These are phyloP conservation scores for Eucalyptus pumila DNA, from an alignment of 345 rosid species.

Conservation along the genomic window DNA sequence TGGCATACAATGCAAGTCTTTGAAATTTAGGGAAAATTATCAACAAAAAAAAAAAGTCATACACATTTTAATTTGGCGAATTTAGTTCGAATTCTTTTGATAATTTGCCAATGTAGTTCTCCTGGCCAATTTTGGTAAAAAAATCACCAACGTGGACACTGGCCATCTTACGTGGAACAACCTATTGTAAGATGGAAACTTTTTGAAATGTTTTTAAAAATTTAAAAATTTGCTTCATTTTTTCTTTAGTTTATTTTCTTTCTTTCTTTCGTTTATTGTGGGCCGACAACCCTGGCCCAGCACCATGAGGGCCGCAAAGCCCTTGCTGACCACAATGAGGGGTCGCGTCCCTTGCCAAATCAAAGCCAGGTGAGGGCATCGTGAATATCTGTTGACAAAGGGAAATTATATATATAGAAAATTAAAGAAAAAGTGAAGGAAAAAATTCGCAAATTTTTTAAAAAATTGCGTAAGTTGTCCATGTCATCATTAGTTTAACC, in stretches of 20 bases:
- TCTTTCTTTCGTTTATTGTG: too few species aligned
- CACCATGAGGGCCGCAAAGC: neutral
- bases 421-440: neutral
- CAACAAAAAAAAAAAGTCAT: neutral
- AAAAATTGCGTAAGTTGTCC: neutral
- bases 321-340: neutral
- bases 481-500: neutral
- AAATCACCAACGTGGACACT: accelerated
- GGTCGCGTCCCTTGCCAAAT: accelerated
- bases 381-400: accelerated
- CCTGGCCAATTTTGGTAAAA: neutral
- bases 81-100: too few species aligned
- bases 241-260: neutral
- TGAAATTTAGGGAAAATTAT: neutral
- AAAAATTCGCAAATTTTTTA: accelerated
- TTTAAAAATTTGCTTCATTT: too few species aligned
- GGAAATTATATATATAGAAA: neutral
- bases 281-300: neutral
- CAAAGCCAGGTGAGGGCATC: neutral
- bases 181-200: too few species aligned
- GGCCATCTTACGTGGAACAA: accelerated
- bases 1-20: neutral
- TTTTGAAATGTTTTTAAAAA: too few species aligned
- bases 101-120: too few species aligned
- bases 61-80: neutral